A percentile compares a stretch with the other conserved stretches of the same genome.
phyloP scores from a whole-genome alignment of 2,329 filamentous ascomycete species.

The Aspergillus fructus region DNA sequence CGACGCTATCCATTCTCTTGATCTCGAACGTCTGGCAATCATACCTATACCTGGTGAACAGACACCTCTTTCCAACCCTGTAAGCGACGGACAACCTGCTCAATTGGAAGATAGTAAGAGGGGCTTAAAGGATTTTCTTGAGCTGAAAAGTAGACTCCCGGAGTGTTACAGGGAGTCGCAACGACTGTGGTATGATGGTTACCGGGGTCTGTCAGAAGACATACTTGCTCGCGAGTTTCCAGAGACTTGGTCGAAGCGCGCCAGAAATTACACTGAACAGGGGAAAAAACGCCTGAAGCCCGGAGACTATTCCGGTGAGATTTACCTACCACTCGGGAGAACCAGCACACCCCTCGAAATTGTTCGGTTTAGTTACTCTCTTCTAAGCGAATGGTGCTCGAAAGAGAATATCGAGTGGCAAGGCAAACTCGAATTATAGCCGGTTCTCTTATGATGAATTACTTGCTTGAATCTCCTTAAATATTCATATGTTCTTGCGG shows the following conservation, averaged over 20 bases:
- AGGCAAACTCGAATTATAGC: conserved; percentile 39
- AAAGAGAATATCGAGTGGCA: conserved; percentile 48
- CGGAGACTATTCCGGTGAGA: conserved; percentile 37
- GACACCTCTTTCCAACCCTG: conserved; percentile 42
- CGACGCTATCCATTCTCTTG: conserved; percentile 45
- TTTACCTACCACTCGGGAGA: conserved; percentile 45
- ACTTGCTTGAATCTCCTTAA: neutral
- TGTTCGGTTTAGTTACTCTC: conserved; percentile 44
- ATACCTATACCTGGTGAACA: conserved; percentile 41
- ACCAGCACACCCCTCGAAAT: conserved; percentile 46
- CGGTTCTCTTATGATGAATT: neutral
- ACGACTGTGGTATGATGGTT: conserved; percentile 45
- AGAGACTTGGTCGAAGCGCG: conserved; percentile 44
- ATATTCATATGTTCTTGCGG: neutral
- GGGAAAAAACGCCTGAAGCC: conserved; percentile 34
- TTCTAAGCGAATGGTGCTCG: conserved; percentile 48
- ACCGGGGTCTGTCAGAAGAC: conserved; percentile 40
- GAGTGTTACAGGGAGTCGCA: conserved; percentile 44
- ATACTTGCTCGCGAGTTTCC: conserved; percentile 44
- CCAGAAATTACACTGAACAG: conserved; percentile 37
- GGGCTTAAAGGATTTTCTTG: conserved; percentile 38
- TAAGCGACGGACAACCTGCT: conserved; percentile 43
- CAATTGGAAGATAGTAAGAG: conserved; percentile 38
- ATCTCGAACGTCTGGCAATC: conserved; percentile 45
- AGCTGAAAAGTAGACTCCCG: conserved; percentile 41